Evolutionary conservation across 371 early-diverging fungal species (phyloP).

Genomic region (Syncephalastrum monosporum): DNA sequence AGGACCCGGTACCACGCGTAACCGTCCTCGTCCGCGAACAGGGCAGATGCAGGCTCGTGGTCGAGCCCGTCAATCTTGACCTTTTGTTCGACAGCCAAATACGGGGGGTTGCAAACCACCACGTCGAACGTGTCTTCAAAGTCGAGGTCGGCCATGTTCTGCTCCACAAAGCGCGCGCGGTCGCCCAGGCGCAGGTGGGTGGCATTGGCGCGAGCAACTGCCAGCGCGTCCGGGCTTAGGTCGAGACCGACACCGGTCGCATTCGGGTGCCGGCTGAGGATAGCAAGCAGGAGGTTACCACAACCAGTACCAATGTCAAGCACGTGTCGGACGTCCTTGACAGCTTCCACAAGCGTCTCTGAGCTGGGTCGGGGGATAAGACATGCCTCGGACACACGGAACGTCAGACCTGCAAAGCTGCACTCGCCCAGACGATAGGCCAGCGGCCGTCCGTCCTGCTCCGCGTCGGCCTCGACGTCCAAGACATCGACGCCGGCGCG

Average conservation of each 20-base stretch:
- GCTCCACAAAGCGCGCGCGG: conserved; percentile 30
- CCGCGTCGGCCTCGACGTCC: not conserved
- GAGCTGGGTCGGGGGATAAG: conserved; percentile 74
- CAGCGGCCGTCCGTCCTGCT: conserved; percentile 37
- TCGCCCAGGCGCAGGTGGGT: conserved; percentile 23
- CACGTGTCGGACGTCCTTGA: conserved; percentile 26
- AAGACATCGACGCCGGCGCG: conserved; percentile 26
- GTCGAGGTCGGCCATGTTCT: conserved; percentile 46
- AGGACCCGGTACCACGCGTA: conserved; percentile 65
- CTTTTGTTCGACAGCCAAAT: conserved; percentile 49
- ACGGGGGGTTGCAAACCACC: conserved; percentile 79
- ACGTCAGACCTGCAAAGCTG: conserved; percentile 57
- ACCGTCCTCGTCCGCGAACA: conserved; percentile 66
- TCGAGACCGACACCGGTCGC: conserved; percentile 63
- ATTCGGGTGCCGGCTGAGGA: conserved; percentile 33
- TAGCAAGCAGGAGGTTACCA: conserved; percentile 68
- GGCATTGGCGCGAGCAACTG: conserved; percentile 52
- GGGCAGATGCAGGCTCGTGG: conserved; percentile 65
- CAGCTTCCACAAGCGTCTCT: conserved; percentile 61
- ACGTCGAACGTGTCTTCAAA: conserved; percentile 45
- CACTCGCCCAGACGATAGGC: conserved; percentile 63
- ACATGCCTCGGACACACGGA: conserved; percentile 62
- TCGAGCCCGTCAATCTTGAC: conserved; percentile 24
- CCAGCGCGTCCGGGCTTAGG: conserved; percentile 59
- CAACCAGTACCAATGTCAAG: conserved; percentile 80